phyloP scores from a whole-genome alignment of 805 yeast genomes.

The Dipodascopsis uninucleata region DNA sequence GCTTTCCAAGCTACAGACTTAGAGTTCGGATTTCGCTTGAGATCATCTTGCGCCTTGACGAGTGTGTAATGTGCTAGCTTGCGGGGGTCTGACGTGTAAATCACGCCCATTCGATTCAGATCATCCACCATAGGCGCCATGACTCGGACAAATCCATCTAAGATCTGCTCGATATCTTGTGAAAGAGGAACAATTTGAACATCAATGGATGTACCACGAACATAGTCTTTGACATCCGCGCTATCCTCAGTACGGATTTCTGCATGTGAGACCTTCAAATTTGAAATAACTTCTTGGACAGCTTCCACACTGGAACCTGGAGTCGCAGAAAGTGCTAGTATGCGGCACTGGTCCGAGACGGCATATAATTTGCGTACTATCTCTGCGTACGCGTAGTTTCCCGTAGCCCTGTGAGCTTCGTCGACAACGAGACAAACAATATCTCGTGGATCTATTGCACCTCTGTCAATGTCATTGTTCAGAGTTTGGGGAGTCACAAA shows the following conservation, averaged over 20 bases:
- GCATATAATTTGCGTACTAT: conserved; percentile 66
- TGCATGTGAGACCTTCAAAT: conserved; percentile 66
- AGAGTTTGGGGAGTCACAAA: conserved; percentile 97
- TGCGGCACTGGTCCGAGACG: conserved; percentile 63
- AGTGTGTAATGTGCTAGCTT: conserved; percentile 67
- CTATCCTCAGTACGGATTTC: conserved; percentile 86
- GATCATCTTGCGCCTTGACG: conserved; percentile 52
- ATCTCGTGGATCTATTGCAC: conserved; percentile 69
- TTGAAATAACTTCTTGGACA: conserved; percentile 78
- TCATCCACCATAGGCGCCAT: conserved; percentile 60
- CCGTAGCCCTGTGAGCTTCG: conserved; percentile 93
- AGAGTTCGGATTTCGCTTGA: background rate
- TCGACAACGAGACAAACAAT: conserved; percentile 79
- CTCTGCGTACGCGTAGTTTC: conserved; percentile 82
- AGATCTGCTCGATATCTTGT: conserved; percentile 52
- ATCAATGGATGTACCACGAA: conserved; percentile 63
- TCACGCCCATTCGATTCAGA: conserved; percentile 58
- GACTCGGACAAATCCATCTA: conserved; percentile 57
- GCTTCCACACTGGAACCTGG: conserved; percentile 87
- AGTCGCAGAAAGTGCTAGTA: conserved; percentile 90
- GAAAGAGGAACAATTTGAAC: conserved; percentile 54
- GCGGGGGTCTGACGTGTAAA: conserved; percentile 62
- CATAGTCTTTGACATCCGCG: conserved; percentile 72
- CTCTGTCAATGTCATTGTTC: conserved; percentile 78
- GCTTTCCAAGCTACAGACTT: conserved; percentile 7